Evolutionary conservation across 2,329 filamentous ascomycete genomes (phyloP).

Genomic region (Elsinoe batatas): DNA sequence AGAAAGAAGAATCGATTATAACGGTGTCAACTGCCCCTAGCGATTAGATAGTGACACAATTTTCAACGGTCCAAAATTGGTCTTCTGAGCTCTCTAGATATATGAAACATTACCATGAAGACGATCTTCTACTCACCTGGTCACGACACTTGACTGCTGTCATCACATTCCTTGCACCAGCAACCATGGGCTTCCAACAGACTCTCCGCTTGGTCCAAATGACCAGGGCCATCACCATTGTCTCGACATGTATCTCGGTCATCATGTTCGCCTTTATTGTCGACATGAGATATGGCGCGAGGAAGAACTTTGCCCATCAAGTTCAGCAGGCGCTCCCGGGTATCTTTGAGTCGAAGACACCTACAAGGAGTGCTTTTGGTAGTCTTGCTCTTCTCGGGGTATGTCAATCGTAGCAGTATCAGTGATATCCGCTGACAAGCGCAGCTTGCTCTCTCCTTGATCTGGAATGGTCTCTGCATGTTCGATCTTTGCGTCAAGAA

Average conservation of each 20-base stretch:
- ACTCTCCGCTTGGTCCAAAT: conserved; percentile 11
- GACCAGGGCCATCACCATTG: conserved; percentile 10
- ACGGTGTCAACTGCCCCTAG: conserved; percentile 13
- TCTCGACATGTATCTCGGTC: conserved; percentile 9
- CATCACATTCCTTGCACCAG: not conserved
- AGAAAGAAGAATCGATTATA: conserved; percentile 8
- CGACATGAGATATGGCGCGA: conserved; percentile 2
- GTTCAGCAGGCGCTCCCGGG: not conserved
- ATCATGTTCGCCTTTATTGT: conserved; percentile 13
- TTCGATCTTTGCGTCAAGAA: conserved; percentile 13
- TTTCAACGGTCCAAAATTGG: conserved; percentile 9
- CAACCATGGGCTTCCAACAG: conserved; percentile 12
- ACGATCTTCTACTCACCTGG: not conserved
- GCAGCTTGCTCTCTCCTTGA: conserved; percentile 11
- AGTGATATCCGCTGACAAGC: not conserved
- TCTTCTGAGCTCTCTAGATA: conserved; percentile 5
- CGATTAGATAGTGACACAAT: conserved; percentile 14
- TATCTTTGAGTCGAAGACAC: not conserved
- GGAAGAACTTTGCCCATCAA: conserved; percentile 6
- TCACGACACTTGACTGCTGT: conserved; percentile 7
- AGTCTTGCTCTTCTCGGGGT: conserved; percentile 12
- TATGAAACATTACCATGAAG: conserved; percentile 9
- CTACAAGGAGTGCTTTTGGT: conserved; percentile 7
- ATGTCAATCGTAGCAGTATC: not conserved
- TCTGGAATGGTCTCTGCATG: conserved; percentile 12